These are phyloP conservation scores for Avena atlantica DNA, from an alignment of 176 grass and related monocot genomes.

Conservation along the genomic window DNA sequence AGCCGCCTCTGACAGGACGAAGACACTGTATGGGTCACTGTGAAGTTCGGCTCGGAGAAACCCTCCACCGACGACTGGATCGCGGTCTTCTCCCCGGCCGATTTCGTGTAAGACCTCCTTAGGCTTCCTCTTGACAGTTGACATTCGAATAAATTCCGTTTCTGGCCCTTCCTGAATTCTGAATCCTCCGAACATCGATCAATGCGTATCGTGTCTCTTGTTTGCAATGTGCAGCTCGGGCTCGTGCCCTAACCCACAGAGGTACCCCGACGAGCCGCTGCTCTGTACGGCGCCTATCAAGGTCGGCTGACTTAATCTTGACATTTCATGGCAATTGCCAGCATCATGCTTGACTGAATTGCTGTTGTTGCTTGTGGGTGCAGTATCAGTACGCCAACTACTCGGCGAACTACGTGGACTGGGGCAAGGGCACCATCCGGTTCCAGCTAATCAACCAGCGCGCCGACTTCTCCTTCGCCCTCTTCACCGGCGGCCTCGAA, in stretches of 20 bases:
- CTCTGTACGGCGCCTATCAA: constrained; percentile 93
- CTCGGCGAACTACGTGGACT: constrained; percentile 57
- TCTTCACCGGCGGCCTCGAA: constrained; percentile 74
- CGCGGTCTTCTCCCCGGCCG: constrained; percentile 82
- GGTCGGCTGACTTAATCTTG: constrained; percentile 24
- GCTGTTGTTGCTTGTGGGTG: neutral
- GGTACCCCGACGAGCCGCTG: constrained; percentile 54
- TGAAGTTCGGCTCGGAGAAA: constrained; percentile 53
- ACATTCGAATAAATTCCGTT: neutral
- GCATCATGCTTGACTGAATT: neutral
- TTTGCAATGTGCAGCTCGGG: constrained; percentile 50
- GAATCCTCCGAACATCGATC: neutral
- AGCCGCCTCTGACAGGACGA: constrained; percentile 57
- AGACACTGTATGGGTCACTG: constrained; percentile 66
- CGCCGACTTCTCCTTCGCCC: constrained; percentile 74
- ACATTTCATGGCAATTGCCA: neutral
- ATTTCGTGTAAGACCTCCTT: constrained; percentile 55
- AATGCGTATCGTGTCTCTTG: neutral
- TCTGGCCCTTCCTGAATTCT: neutral
- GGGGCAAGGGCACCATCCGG: constrained; percentile 62
- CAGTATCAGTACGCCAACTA: constrained; percentile 85
- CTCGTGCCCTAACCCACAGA: constrained; percentile 47
- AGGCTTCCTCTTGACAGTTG: neutral
- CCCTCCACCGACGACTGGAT: constrained; percentile 75
- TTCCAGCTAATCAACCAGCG: constrained; percentile 93